phyloP scores from a whole-genome alignment of 2,329 filamentous ascomycete genomes.

The Sporothrix brunneoviolacea region DNA sequence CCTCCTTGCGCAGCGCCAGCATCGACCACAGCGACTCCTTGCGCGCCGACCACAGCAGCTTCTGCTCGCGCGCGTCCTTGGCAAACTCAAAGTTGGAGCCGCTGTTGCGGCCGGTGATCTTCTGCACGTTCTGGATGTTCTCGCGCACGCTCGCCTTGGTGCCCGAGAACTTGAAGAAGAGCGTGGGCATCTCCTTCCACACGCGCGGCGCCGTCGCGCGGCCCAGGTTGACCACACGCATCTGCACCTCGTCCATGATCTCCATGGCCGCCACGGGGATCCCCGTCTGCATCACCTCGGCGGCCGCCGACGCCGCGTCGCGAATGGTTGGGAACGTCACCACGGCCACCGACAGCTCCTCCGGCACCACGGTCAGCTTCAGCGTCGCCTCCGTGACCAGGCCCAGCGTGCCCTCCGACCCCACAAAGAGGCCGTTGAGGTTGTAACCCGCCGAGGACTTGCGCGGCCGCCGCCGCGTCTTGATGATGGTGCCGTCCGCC shows the following conservation, averaged over 20 bases:
- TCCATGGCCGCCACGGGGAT: constrained; percentile 73
- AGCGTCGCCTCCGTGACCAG: constrained; percentile 78
- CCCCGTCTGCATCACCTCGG: constrained; percentile 67
- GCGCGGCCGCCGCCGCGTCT: constrained; percentile 68
- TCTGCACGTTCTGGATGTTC: constrained; percentile 62
- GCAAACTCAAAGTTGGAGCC: constrained; percentile 71
- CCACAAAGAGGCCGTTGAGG: constrained; percentile 71
- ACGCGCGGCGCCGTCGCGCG: constrained; percentile 60
- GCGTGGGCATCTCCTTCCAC: constrained; percentile 70
- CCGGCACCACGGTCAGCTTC: constrained; percentile 69
- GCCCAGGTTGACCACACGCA: constrained; percentile 72
- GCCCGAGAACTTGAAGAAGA: constrained; percentile 83
- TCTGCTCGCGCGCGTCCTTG: constrained; percentile 61
- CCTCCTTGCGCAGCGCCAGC: constrained; percentile 59
- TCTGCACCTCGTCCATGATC: constrained; percentile 84
- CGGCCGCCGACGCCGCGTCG: constrained; percentile 67
- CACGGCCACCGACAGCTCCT: constrained; percentile 70
- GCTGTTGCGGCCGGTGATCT: constrained; percentile 58
- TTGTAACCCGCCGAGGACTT: constrained; percentile 83
- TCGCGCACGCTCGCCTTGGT: constrained; percentile 72
- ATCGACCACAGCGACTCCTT: constrained; percentile 84
- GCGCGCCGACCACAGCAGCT: constrained; percentile 70
- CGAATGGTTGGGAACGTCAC: constrained; percentile 73
- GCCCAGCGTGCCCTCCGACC: constrained; percentile 74
- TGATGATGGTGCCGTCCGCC: constrained; percentile 71